phyloP scores from a whole-genome alignment of 495 filamentous ascomycete species.

The Aspergillus cristatus region DNA sequence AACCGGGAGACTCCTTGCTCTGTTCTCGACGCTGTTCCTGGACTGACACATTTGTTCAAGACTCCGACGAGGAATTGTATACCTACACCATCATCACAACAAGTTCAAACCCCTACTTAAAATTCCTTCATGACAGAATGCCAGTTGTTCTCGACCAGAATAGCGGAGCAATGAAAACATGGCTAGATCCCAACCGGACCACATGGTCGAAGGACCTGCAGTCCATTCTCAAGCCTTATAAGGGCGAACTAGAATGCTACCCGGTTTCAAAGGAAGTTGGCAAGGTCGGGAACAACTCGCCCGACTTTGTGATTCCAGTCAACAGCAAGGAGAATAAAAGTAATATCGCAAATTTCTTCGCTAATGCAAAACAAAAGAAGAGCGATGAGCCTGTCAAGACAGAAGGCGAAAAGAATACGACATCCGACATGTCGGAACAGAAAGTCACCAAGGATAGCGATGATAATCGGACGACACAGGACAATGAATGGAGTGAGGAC shows the following conservation, averaged over 20 bases:
- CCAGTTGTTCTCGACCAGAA: constrained; percentile 81
- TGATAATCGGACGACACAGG: constrained; percentile 31
- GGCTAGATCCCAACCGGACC: constrained; percentile 65
- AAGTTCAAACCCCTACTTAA: constrained; percentile 64
- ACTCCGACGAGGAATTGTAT: constrained; percentile 57
- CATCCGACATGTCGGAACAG: constrained; percentile 3
- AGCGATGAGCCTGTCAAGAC: constrained; percentile 3
- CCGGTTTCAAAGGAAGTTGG: constrained; percentile 82
- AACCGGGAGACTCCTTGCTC: constrained; percentile 9
- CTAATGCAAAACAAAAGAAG: constrained; percentile 39
- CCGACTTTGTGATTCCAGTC: constrained; percentile 72
- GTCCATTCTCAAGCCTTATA: constrained; percentile 61
- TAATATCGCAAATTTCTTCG: constrained; percentile 92
- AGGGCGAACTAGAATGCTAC: constrained; percentile 76
- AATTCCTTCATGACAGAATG: constrained; percentile 90
- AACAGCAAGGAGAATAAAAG: constrained; percentile 76
- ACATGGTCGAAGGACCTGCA: constrained; percentile 78
- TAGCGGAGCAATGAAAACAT: constrained; percentile 58
- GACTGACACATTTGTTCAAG: constrained; percentile 12
- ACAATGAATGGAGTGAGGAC: constrained; percentile 36
- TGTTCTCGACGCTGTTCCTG: not conserved
- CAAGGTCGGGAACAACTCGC: constrained; percentile 89
- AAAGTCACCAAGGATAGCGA: constrained; percentile 21
- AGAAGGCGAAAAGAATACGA: constrained; percentile 5
- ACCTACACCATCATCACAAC: constrained; percentile 93